phyloP scores from a whole-genome alignment of 2,329 filamentous ascomycete genomes.

The Triangularia setosa region DNA sequence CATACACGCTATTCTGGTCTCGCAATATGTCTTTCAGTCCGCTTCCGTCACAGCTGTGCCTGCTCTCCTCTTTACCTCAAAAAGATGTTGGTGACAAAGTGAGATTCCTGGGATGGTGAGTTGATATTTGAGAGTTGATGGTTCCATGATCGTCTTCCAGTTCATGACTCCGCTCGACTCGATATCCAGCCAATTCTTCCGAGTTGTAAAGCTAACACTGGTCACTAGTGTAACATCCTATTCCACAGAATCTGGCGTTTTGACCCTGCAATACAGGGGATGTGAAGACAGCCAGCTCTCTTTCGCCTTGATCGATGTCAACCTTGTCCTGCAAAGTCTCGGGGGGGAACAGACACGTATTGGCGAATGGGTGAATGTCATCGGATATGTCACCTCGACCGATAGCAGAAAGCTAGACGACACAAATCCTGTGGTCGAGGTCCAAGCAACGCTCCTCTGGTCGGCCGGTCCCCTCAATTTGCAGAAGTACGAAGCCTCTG shows the following conservation, averaged over 20 bases:
- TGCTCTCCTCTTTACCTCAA: conserved; percentile 57
- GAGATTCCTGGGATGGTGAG: conserved; percentile 87
- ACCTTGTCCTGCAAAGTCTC: conserved; percentile 64
- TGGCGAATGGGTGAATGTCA: conserved; percentile 85
- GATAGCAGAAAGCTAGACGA: conserved; percentile 6
- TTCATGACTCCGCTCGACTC: neutral
- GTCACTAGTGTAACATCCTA: conserved; percentile 47
- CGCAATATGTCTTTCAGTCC: conserved; percentile 53
- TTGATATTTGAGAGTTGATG: conserved; percentile 12
- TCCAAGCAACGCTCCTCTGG: conserved; percentile 79
- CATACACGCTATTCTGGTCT: neutral
- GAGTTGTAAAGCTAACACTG: conserved; percentile 3
- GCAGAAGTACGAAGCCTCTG: conserved; percentile 63
- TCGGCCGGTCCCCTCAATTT: conserved; percentile 69
- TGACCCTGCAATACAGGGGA: conserved; percentile 67
- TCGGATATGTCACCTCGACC: conserved; percentile 64
- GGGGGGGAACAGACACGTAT: conserved; percentile 60
- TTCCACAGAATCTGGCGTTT: conserved; percentile 50
- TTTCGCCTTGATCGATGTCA: conserved; percentile 63
- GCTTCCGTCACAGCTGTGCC: conserved; percentile 59
- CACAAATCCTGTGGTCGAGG: conserved; percentile 31
- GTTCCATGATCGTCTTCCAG: neutral
- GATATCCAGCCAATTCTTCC: conserved; percentile 2
- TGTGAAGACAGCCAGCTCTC: conserved; percentile 42
- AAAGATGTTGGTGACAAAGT: conserved; percentile 68